These are phyloP conservation scores for Leccinum barrowsii DNA, from an alignment of 768 basidiomycete species.

Conservation along the genomic window DNA sequence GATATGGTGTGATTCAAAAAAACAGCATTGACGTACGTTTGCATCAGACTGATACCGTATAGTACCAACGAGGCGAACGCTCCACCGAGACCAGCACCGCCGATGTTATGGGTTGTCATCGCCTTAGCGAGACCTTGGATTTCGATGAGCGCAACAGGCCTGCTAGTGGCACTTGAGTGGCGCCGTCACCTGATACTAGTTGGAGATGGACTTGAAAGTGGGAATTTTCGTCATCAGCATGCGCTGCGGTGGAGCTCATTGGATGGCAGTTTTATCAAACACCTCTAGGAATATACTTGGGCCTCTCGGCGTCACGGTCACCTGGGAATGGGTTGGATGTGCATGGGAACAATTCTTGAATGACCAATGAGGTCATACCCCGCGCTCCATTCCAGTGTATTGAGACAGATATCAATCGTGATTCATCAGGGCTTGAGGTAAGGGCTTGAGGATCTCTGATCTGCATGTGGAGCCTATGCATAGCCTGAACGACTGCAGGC, in stretches of 20 bases:
- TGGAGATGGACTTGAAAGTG: background rate
- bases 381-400: too few relatives aligned
- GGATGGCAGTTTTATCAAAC: background rate
- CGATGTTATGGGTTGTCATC: background rate
- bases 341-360: background rate
- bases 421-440: background rate
- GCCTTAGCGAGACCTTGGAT: background rate
- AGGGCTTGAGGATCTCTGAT: background rate
- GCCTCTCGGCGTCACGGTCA: background rate
- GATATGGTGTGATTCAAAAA: background rate
- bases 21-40: background rate
- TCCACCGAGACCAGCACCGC: background rate
- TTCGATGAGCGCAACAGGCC: background rate
- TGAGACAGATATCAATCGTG: background rate
- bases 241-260: background rate
- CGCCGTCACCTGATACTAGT: background rate
- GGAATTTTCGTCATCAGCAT: background rate
- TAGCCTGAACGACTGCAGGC: background rate
- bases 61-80: background rate
- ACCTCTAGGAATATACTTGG: background rate
- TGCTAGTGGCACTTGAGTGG: background rate
- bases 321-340: background rate
- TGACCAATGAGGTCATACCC: background rate
- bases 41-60: background rate
- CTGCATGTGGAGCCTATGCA: background rate